Evolutionary conservation across 768 basidiomycete genomes (phyloP).

Genomic region (Collybia sp.): DNA sequence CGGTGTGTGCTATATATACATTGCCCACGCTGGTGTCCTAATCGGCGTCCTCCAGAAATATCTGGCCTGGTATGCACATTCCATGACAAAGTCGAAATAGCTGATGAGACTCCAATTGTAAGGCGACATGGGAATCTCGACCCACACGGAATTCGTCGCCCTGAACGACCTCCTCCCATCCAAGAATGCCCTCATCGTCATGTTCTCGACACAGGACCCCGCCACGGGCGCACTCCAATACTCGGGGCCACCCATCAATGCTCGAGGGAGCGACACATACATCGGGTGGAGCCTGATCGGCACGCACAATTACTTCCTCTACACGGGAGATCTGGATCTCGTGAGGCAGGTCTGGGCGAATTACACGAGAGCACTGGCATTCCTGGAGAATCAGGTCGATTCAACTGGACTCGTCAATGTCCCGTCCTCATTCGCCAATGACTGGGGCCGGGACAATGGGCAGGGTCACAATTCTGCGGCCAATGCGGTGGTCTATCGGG

Average conservation of each 20-base stretch:
- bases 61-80: constrained; percentile 17
- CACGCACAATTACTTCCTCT: constrained; percentile 35
- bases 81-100: neutral
- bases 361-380: constrained; percentile 32
- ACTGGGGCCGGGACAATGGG: constrained; percentile 44
- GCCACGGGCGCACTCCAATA: constrained; percentile 40
- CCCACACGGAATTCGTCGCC: constrained; percentile 30
- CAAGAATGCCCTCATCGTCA: constrained; percentile 42
- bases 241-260: constrained; percentile 34
- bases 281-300: constrained; percentile 47
- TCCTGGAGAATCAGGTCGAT: constrained; percentile 36
- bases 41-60: constrained; percentile 14
- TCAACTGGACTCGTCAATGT: constrained; percentile 34
- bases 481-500: constrained; percentile 41
- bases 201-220: constrained; percentile 44
- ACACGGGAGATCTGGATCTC: constrained; percentile 43
- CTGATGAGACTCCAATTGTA: neutral
- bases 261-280: constrained; percentile 36
- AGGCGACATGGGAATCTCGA: constrained; percentile 39
- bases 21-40: neutral
- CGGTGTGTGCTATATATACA: constrained; percentile 21
- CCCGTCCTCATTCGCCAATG: constrained; percentile 34
- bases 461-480: constrained; percentile 43
- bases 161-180: constrained; percentile 30
- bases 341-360: constrained; percentile 39